These are phyloP conservation scores for Sporisorium graminicola DNA, from an alignment of 1,284 basidiomycete genomes.

Conservation along the genomic window DNA sequence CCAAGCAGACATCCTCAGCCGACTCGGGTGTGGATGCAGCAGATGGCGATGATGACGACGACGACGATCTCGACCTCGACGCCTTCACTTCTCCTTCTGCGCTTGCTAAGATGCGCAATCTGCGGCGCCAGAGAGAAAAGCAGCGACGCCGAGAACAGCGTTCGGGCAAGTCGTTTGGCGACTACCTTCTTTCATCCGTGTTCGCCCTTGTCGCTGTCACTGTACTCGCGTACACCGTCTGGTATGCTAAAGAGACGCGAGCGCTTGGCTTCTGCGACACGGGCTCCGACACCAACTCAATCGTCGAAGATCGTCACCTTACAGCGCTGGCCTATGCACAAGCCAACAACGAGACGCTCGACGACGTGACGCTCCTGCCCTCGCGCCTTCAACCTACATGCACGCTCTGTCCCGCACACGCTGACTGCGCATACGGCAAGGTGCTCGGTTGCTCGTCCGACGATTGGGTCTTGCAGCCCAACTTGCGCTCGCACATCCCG, in stretches of 20 bases:
- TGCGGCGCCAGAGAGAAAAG: conserved; percentile 31
- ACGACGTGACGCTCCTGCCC: conserved; percentile 41
- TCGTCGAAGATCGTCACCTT: conserved; percentile 36
- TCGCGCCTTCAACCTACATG: conserved; percentile 47
- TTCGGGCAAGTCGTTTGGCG: conserved; percentile 8
- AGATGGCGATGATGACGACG: conserved; percentile 18
- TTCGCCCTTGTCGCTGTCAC: conserved; percentile 14
- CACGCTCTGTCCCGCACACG: conserved; percentile 62
- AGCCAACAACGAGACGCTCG: conserved; percentile 36
- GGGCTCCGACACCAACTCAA: conserved; percentile 39
- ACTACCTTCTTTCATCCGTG: conserved; percentile 14
- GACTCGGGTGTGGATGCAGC: conserved; percentile 13
- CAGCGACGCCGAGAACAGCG: conserved; percentile 19
- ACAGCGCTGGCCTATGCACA: conserved; percentile 32
- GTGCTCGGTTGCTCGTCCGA: conserved; percentile 49
- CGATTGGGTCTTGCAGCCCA: conserved; percentile 58
- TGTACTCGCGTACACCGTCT: conserved; percentile 39
- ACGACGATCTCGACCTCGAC: conserved; percentile 33
- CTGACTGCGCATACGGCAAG: conserved; percentile 46
- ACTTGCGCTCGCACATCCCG: conserved; percentile 49
- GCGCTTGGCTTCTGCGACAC: conserved; percentile 62
- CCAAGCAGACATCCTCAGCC: neutral
- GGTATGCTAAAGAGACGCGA: conserved; percentile 57
- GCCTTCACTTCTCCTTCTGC: conserved; percentile 35
- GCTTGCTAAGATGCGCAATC: conserved; percentile 41